These are phyloP conservation scores for Pholiota molesta DNA, from an alignment of 768 basidiomycete species.

Conservation along the genomic window DNA sequence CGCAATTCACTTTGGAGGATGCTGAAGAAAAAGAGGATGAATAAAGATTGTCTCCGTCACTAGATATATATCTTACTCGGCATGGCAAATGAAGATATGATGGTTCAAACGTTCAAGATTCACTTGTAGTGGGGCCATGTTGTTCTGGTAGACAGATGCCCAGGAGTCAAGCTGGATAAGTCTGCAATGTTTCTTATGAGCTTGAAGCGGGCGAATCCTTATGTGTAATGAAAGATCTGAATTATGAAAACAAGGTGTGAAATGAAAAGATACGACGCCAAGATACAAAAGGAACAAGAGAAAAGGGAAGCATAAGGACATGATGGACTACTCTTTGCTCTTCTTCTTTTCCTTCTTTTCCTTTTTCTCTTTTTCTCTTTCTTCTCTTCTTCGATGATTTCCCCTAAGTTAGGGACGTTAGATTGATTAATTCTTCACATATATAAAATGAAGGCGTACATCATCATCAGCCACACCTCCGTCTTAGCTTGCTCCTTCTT, in stretches of 20 bases:
- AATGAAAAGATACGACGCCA: constrained; percentile 16
- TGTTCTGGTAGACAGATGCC: no score
- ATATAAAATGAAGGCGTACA: constrained; percentile 16
- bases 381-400: constrained; percentile 42
- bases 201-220: no score
- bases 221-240: not conserved
- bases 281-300: constrained; percentile 18
- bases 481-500: constrained; percentile 66
- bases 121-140: no score
- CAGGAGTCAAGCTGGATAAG: no score
- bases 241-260: constrained; percentile 8
- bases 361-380: constrained; percentile 61
- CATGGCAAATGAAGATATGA: no score
- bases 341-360: constrained; percentile 54
- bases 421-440: not conserved
- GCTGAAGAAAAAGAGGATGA: not conserved
- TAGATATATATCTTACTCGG: no score
- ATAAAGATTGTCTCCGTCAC: no score
- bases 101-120: no score
- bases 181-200: no score
- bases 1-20: not conserved
- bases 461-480: constrained; percentile 40
- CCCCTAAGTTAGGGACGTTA: constrained; percentile 23
- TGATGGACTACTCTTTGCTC: constrained; percentile 33
- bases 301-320: constrained; percentile 19